Base-by-base conservation (phyloP, 192 early-diverging fungal species). In the Coemansia sp. region DNA sequence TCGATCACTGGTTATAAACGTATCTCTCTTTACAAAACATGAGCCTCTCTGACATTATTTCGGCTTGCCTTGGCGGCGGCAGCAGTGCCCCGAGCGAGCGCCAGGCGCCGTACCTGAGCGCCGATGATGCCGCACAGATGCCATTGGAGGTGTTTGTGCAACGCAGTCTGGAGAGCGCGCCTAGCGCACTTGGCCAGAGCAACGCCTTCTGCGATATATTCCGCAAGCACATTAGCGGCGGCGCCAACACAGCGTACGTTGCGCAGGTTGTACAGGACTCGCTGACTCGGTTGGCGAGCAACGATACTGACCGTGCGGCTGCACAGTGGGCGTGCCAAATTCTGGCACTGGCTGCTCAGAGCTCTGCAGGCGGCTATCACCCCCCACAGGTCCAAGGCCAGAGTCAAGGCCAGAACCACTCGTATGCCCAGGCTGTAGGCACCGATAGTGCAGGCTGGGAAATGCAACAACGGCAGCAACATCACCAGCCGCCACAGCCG, bases 291-390 rank as follows among this genome's bases (percentile, higher is more conserved):
- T 67, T 82, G 32, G 69, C 73, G n/a, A 53, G 57, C 45, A 75
- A 62, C 60, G 61, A 66, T 27, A 52, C 71, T 5, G 77, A 79
- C 51, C 62, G 61, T 5, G 71, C 67, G 5, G 66, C 72, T 0
- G 65, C 66, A 14, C 67, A 73, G 39, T 83, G 82, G 82, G 82
- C 76, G 15, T 71, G 73, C 57, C 67, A 65, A 59, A 35, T 83
- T 17, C 47, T 83, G 14, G 65, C 66, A 25, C 48, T 69, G 21
- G 41, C 58, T 4, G 58, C 73, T 12, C 64, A 75, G 59, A 41
- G 57, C 27, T 10, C 53, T 8, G 29, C 65, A 1, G 49, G 39
- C 32, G 56, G 57, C 24, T 82, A 82, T 29, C 37, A 22, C 2
- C 76, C 76, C 45, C 81, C 72, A 3, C 41, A 59, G n/a, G 47